Conservation (phyloP, 179 eudicot species). For the Carnegiea gigantea region DNA sequence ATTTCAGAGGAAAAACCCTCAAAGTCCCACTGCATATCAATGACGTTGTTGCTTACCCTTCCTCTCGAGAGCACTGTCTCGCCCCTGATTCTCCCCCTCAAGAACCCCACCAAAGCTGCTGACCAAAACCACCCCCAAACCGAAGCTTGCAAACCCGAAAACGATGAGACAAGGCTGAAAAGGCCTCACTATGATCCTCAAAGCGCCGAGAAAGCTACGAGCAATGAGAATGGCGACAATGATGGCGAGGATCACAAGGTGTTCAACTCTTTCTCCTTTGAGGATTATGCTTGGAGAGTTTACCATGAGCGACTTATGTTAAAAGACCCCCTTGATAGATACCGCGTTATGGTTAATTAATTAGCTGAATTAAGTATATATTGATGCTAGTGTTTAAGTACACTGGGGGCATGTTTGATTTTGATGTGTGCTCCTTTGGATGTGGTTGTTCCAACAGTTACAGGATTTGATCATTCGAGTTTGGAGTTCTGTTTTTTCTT, state of each 20-base stretch:
- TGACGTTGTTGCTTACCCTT: conserved; percentile 65
- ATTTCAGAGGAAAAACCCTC: conserved; percentile 8
- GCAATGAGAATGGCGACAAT: not conserved
- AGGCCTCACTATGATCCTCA: not conserved
- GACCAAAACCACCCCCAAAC: not conserved
- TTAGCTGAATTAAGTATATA: not conserved
- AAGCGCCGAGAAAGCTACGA: conserved; percentile 3
- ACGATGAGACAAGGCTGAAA: not conserved
- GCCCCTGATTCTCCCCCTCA: conserved; percentile 35
- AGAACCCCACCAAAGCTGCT: not conserved
- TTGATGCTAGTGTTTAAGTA: not conserved
- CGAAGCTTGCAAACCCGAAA: not conserved
- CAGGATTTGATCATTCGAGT: not conserved
- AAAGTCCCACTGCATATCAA: conserved; percentile 36
- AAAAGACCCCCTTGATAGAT: conserved; percentile 75
- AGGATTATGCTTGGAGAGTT: conserved; percentile 90
- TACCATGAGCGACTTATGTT: conserved; percentile 58
- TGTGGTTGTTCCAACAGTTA: not conserved
- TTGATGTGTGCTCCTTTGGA: conserved; percentile 1
- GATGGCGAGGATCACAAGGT: conserved; percentile 7
- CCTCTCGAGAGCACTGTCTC: conserved; percentile 61
- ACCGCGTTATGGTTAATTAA: conserved; percentile 30
- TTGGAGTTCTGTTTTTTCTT: not conserved
- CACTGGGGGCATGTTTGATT: not conserved
- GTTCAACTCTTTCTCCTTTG: conserved; percentile 57